Evolutionary conservation across 768 basidiomycete genomes (phyloP).

Genomic region (Trametes punicea): DNA sequence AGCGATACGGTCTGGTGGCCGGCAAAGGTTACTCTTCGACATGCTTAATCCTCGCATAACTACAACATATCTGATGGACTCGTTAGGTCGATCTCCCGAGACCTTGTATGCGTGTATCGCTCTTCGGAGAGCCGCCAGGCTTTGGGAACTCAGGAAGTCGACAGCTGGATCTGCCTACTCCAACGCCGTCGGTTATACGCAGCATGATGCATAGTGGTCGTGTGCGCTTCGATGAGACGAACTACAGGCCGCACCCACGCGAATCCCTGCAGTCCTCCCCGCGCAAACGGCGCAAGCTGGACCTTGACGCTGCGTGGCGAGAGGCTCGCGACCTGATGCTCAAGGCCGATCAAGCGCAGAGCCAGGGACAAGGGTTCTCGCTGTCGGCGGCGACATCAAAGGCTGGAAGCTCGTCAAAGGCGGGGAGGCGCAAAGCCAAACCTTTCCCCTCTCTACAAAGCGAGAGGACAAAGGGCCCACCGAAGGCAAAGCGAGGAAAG

Average conservation of each 20-base stretch:
- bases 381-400: not conserved
- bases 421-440: not conserved
- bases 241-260: slow-evolving; percentile 25
- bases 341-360: slow-evolving; percentile 39
- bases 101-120: slow-evolving; percentile 26
- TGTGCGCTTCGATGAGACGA: slow-evolving; percentile 42
- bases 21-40: slow-evolving; percentile 43
- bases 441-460: not conserved
- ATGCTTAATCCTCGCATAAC: not conserved
- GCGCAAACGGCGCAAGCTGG: slow-evolving; percentile 42
- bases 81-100: slow-evolving; percentile 1
- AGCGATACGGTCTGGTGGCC: slow-evolving; percentile 62
- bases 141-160: not conserved
- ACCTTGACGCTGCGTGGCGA: slow-evolving; percentile 41
- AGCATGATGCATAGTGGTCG: slow-evolving; percentile 35
- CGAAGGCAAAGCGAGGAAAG: not conserved
- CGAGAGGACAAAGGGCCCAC: not conserved
- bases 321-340: slow-evolving; percentile 46
- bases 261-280: slow-evolving; percentile 34
- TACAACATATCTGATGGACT: not conserved
- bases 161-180: slow-evolving; percentile 28
- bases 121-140: slow-evolving; percentile 29
- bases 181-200: slow-evolving; percentile 41
- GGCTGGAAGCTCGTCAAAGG: not conserved
- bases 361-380: slow-evolving; percentile 48